Conservation (phyloP, 495 filamentous ascomycete genomes). For the Penicillium bovifimosum region DNA sequence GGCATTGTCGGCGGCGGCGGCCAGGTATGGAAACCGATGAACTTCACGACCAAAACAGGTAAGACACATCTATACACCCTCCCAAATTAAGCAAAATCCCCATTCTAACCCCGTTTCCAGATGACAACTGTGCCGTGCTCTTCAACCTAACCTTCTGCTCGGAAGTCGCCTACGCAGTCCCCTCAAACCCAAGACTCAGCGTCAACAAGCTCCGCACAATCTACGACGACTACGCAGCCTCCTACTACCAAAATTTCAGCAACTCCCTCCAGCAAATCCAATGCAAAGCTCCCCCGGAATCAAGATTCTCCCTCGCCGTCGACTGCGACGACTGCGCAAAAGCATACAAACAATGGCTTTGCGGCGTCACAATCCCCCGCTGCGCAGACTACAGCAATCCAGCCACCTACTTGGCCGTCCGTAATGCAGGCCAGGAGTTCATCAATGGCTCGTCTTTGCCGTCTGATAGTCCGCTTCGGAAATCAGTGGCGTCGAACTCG, state of each 20-base stretch:
- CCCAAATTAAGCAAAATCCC: no score
- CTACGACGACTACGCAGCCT: constrained; percentile 62
- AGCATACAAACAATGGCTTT: constrained; percentile 92
- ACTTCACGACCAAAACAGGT: constrained; percentile 75
- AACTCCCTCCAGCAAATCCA: constrained; percentile 78
- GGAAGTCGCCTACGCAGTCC: constrained; percentile 85
- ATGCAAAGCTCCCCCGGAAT: constrained; percentile 66
- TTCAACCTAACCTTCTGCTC: constrained; percentile 79
- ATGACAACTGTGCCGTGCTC: constrained; percentile 75
- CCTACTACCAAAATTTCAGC: constrained; percentile 66
- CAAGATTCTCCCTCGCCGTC: constrained; percentile 73
- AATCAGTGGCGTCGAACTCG: constrained; percentile 32
- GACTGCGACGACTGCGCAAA: constrained; percentile 67
- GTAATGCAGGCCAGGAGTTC: constrained; percentile 63
- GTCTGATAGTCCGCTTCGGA: constrained; percentile 28
- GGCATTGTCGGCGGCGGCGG: constrained; percentile 62
- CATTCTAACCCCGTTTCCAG: constrained; percentile 31
- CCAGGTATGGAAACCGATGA: constrained; percentile 59
- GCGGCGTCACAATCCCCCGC: constrained; percentile 83
- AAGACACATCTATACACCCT: neutral
- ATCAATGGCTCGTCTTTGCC: constrained; percentile 57
- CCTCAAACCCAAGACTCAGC: constrained; percentile 56
- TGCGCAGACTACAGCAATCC: constrained; percentile 72
- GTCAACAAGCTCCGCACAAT: constrained; percentile 48
- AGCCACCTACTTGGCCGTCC: constrained; percentile 53